Base-by-base conservation (phyloP, 371 early-diverging fungal genomes). In the Batkoa obscura region DNA sequence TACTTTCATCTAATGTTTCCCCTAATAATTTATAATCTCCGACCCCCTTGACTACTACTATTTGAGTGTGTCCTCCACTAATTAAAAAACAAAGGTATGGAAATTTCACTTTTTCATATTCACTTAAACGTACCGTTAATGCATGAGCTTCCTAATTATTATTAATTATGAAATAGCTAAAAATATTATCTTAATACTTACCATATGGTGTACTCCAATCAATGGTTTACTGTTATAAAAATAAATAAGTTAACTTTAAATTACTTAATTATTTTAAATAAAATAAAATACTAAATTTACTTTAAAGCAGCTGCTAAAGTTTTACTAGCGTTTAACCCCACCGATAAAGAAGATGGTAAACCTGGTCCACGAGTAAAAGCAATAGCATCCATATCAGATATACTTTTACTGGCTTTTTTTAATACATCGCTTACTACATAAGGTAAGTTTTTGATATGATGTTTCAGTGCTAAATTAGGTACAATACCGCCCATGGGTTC, bases 281-380 rank as follows among this genome's bases (percentile, higher is more conserved):
- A 23, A 15, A 13, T 31, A 17, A 41, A n/a, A 53, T 23, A 2
- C 1, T 31, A 12, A 23, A 12, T 6, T 50, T 60, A 66, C 66
- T 68, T 63, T 47, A 73, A 59, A 35, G 78, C 86, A 2, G 84
- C 84, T 8, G 89, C 88, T 36, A 88, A 64, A 5, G 81, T 75
- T 59, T 86, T 86, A 31, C 76, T 86, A 0, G 88, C 88, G 43
- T 83, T 81, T 47, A 87, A 56, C 10, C 89, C 81, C 1, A 85
- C 88, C 5, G 78, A 73, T 12, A 88, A 63, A 59, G 82, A 80
- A 36, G 80, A 76, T 0, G 85, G 79, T 55, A 88, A 59, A 4
- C 89, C 89, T 3, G 89, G 89, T 0, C 89, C 89, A 33, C 87
- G 70, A 0, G 89, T 86, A 41, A 85, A 87, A 15, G 89, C 89